Percentiles rank a stretch among this genome's conserved stretches.
Evolutionary conservation across 2,329 filamentous ascomycete genomes (phyloP).

Genomic region (Bipolaris zeicola): DNA sequence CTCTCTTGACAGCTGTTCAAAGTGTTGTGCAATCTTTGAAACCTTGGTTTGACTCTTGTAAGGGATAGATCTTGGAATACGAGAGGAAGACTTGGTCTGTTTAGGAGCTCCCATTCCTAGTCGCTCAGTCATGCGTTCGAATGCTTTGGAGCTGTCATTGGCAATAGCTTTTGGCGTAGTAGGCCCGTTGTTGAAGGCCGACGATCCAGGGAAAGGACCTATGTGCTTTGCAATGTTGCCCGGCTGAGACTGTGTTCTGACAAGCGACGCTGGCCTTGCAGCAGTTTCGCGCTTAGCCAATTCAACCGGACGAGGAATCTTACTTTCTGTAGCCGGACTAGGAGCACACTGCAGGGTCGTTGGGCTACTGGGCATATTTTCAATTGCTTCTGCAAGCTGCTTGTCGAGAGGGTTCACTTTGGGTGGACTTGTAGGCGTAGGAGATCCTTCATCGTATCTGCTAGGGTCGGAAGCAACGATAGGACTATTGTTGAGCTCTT

Average conservation of each 20-base stretch:
- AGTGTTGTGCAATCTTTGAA: conserved; percentile 90
- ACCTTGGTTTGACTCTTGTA: conserved; percentile 72
- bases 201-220: conserved; percentile 21
- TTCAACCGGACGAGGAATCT: conserved; percentile 48
- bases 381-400: conserved; percentile 41
- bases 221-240: conserved; percentile 36
- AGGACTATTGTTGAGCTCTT: conserved; percentile 36
- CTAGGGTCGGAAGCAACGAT: conserved; percentile 27
- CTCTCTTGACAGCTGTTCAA: conserved; percentile 94
- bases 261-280: conserved; percentile 31
- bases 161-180: conserved; percentile 35
- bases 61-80: conserved; percentile 82
- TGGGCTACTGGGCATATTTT: conserved; percentile 42
- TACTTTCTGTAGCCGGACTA: conserved; percentile 38
- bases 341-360: conserved; percentile 22
- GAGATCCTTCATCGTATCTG: conserved; percentile 32
- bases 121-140: conserved; percentile 77
- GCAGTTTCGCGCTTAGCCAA: conserved; percentile 40
- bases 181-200: conserved; percentile 22
- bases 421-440: conserved; percentile 35
- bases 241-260: conserved; percentile 47
- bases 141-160: conserved; percentile 46
- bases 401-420: conserved; percentile 46
- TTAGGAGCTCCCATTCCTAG: conserved; percentile 66
- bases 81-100: conserved; percentile 64